Evolutionary conservation across 306 rosid species (phyloP).

Genomic region (Crotalaria pallida): DNA sequence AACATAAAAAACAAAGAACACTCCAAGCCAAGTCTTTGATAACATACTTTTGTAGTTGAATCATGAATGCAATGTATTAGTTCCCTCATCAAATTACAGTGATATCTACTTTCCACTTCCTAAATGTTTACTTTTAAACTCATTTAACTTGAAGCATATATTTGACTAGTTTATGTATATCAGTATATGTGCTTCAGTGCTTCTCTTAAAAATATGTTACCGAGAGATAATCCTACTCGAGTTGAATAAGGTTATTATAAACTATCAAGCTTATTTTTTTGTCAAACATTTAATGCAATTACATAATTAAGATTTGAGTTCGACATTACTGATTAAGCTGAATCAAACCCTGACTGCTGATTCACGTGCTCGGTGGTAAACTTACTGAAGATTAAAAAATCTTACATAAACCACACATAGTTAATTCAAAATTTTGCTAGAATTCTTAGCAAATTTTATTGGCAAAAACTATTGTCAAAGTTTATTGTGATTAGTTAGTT

Average conservation of each 20-base stretch:
- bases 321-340: no score
- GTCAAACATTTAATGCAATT: no score
- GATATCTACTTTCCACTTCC: background rate
- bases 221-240: no score
- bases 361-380: no score
- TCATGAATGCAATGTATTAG: background rate
- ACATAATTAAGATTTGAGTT: no score
- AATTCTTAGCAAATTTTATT: slow-evolving; percentile 4
- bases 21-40: background rate
- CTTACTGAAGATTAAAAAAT: background rate
- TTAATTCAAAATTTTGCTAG: background rate
- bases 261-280: no score
- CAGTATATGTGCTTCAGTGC: no score
- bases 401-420: background rate
- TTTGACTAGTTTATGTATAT: background rate
- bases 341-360: no score
- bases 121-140: slow-evolving; percentile 1
- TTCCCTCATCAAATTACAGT: background rate
- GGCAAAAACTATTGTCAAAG: background rate
- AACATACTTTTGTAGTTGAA: background rate
- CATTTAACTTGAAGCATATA: background rate
- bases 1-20: background rate
- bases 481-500: slow-evolving; percentile 13
- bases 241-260: no score
- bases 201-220: no score